Evolutionary conservation across 345 rosid genomes (phyloP), one percentile per base, ranked within the genome.

Genomic region (Populus simonii): DNA sequence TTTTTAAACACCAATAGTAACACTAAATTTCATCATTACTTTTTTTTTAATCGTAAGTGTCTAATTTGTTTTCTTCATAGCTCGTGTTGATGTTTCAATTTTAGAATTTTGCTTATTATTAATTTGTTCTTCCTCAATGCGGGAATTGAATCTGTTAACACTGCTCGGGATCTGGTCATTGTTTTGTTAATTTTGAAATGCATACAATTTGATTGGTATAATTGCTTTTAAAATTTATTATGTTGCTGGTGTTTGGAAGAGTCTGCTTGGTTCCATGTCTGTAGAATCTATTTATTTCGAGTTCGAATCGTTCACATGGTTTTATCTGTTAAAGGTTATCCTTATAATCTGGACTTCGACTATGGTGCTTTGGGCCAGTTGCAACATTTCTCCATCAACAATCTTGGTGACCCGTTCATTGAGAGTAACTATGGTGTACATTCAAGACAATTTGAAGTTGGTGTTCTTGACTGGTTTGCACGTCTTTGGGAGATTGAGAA

Each of bases 381-480:
- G 87, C 99, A 96, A 71, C 99, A 96, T 86, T 93, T 95, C 78
- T 93, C 99, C 8, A 95, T 95, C 70, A 95, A 95, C 81, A 95
- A 95, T 82, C 93, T 95, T 15, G 99, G 99, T 36, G 99, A 93
- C 84, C 99, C 99, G 57, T 95, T 95, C 76, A 95, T 95, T 29
- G 98, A 95, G 81, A 95, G 99, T 79, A 95, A 95, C 88, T 95
- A 95, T 35, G 99, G 99, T 61, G 97, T 96, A 33, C 99, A 96
- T 85, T 96, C 99, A 23, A 90, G 99, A 74, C 94, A 94, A 70
- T 96, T 96, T 81, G 99, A 96, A 85, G 98, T 96, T 41, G 99
- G 99, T n/a, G 98, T 96, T 31, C 83, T 96, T 84, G 98, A 96
- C 85, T 96, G 99, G 99, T 96, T 96, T 89, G 99, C 99, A 55